These are phyloP conservation scores for Fomitopsis schrenkii DNA, from an alignment of 1,284 basidiomycete genomes.

Conservation along the genomic window DNA sequence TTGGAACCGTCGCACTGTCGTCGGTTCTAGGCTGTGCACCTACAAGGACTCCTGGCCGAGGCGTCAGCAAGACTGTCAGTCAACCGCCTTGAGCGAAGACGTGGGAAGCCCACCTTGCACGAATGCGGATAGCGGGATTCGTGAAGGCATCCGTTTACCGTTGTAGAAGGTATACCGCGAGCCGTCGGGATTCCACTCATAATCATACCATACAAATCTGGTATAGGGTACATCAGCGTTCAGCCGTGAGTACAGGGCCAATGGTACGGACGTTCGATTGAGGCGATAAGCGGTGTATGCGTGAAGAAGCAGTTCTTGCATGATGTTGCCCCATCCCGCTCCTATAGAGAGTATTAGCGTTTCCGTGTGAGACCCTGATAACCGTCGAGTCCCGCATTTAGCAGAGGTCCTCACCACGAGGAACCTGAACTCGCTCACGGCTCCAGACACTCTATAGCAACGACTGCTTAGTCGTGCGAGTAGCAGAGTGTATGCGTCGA, in stretches of 20 bases:
- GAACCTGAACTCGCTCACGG: too few species aligned
- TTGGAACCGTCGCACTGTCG: constrained; percentile 3
- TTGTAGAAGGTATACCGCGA: constrained; percentile 21
- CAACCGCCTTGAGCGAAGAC: neutral
- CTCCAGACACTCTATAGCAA: too few species aligned
- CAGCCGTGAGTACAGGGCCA: neutral
- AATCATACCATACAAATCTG: constrained; percentile 58
- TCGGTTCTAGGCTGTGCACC: constrained; percentile 36
- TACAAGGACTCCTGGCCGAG: constrained; percentile 38
- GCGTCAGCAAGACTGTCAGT: neutral
- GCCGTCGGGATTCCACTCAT: constrained; percentile 38
- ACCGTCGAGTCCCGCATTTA: too few species aligned
- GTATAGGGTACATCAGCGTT: neutral
- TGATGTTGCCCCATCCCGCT: constrained; percentile 47
- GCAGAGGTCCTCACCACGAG: too few species aligned
- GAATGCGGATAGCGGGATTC: constrained; percentile 55
- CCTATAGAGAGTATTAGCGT: neutral
- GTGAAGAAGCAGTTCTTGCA: constrained; percentile 48
- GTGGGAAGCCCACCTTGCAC: constrained; percentile 33
- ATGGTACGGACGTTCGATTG: constrained; percentile 35
- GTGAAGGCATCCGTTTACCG: constrained; percentile 42
- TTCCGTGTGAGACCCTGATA: too few species aligned
- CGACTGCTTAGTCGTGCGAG: too few species aligned
- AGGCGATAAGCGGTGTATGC: constrained; percentile 40
- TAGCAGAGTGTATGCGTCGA: too few species aligned